Conservation (phyloP, 2,329 filamentous ascomycete species). For the Paraconiothyrium brasiliense region DNA sequence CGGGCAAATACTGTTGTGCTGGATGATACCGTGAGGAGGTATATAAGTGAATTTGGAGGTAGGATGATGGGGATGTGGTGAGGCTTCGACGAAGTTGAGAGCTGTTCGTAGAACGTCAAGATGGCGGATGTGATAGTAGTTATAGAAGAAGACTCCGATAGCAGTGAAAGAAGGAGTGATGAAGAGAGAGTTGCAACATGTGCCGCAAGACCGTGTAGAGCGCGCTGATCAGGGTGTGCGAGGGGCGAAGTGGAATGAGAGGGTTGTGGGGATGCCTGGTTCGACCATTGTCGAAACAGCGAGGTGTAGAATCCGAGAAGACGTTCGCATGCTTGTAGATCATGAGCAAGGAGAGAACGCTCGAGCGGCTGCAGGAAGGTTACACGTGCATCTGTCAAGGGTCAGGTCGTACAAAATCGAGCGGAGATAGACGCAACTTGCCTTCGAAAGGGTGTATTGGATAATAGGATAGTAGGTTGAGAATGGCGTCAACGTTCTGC, state of each 20-base stretch:
- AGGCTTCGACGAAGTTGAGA: slow-evolving; percentile 53
- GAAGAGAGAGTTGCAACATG: slow-evolving; percentile 45
- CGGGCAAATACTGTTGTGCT: slow-evolving; percentile 72
- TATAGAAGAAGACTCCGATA: slow-evolving; percentile 27
- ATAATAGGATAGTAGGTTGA: slow-evolving; percentile 59
- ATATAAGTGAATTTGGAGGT: slow-evolving; percentile 73
- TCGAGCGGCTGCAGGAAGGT: slow-evolving; percentile 54
- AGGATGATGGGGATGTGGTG: slow-evolving; percentile 69
- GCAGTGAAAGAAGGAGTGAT: slow-evolving; percentile 42
- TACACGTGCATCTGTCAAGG: slow-evolving; percentile 42
- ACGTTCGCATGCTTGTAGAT: slow-evolving; percentile 62
- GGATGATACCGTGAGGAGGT: slow-evolving; percentile 73
- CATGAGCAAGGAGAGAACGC: slow-evolving; percentile 48
- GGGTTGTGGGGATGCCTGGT: slow-evolving; percentile 43
- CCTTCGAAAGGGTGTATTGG: slow-evolving; percentile 65
- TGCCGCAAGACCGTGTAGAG: slow-evolving; percentile 40
- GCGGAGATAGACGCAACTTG: slow-evolving; percentile 47
- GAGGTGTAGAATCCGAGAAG: slow-evolving; percentile 74
- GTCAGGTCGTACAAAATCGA: slow-evolving; percentile 12
- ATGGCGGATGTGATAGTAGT: slow-evolving; percentile 59
- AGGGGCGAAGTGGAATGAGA: slow-evolving; percentile 19
- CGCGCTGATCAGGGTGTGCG: slow-evolving; percentile 53
- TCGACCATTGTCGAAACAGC: slow-evolving; percentile 67
- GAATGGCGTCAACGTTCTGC: slow-evolving; percentile 51
- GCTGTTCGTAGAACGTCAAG: slow-evolving; percentile 75